These are phyloP conservation scores for Warburgia ugandensis DNA, from an alignment of 164 flowering plant species.

Conservation along the genomic window DNA sequence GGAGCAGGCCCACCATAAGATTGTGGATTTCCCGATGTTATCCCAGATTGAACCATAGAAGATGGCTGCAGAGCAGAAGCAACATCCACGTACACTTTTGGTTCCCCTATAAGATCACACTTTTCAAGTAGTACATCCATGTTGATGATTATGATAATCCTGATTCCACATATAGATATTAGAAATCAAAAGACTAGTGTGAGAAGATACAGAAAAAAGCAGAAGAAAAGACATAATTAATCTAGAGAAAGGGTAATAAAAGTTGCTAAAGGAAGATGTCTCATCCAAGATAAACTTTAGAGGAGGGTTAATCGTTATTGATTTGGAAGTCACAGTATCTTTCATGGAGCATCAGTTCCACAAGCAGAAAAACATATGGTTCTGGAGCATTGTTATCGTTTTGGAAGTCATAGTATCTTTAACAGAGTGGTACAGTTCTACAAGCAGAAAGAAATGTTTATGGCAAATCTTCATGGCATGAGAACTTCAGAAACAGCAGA, in stretches of 20 bases:
- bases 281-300: neutral
- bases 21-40: conserved; percentile 21
- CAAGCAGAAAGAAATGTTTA: too few species aligned
- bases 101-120: conserved; percentile 68
- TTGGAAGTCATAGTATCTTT: too few species aligned
- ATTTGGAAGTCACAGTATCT: too few species aligned
- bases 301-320: neutral
- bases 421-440: too few species aligned
- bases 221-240: neutral
- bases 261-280: neutral
- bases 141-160: conserved; percentile 75
- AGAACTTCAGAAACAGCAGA: too few species aligned
- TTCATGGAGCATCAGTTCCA: too few species aligned
- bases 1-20: conserved; percentile 9
- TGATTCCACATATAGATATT: conserved; percentile 18
- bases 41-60: conserved; percentile 32
- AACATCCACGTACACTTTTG: conserved; percentile 27
- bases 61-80: conserved; percentile 22
- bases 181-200: neutral
- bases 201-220: neutral
- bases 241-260: neutral
- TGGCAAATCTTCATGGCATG: too few species aligned
- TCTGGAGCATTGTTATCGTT: too few species aligned
- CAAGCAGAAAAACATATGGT: too few species aligned
- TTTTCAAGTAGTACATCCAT: conserved; percentile 51